Evolutionary conservation across 768 basidiomycete genomes (phyloP).

Genomic region (Psilocybe subaeruginosa): DNA sequence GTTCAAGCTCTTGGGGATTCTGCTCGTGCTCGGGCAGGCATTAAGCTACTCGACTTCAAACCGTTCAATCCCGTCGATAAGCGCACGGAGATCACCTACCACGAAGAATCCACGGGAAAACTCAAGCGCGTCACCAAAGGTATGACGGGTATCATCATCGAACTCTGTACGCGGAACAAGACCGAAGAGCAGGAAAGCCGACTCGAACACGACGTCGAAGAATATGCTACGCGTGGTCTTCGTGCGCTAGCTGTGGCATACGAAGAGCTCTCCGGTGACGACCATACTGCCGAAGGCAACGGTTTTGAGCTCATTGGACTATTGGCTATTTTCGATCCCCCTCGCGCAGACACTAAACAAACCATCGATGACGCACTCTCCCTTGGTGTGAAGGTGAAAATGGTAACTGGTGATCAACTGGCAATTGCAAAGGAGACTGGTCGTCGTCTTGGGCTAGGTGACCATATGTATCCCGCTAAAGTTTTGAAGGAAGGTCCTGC

Average conservation of each 20-base stretch:
- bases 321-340: slow-evolving; percentile 97
- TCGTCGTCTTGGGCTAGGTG: slow-evolving; percentile 95
- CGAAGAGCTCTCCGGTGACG: slow-evolving; percentile 88
- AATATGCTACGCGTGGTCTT: slow-evolving; percentile 94
- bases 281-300: slow-evolving; percentile 85
- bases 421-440: slow-evolving; percentile 99
- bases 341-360: slow-evolving; percentile 97
- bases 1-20: slow-evolving; percentile 77
- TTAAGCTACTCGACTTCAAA: slow-evolving; percentile 98
- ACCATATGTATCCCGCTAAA: slow-evolving; percentile 99
- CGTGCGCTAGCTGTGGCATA: slow-evolving; percentile 96
- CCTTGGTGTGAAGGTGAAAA: slow-evolving; percentile 98
- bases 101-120: slow-evolving; percentile 88
- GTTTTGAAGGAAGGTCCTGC: slow-evolving; percentile 97
- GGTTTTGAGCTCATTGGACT: slow-evolving; percentile 98
- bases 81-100: slow-evolving; percentile 98
- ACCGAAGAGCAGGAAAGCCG: slow-evolving; percentile 87
- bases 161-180: slow-evolving; percentile 97
- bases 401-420: slow-evolving; percentile 99
- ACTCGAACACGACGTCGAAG: slow-evolving; percentile 94
- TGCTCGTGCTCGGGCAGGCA: slow-evolving; percentile 79
- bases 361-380: slow-evolving; percentile 97
- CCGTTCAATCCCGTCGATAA: slow-evolving; percentile 99
- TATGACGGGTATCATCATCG: slow-evolving; percentile 98
- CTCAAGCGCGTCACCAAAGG: slow-evolving; percentile 99